These are phyloP conservation scores for Trichoderma endophyticum DNA, from an alignment of 2,329 filamentous ascomycete species.

Conservation along the genomic window DNA sequence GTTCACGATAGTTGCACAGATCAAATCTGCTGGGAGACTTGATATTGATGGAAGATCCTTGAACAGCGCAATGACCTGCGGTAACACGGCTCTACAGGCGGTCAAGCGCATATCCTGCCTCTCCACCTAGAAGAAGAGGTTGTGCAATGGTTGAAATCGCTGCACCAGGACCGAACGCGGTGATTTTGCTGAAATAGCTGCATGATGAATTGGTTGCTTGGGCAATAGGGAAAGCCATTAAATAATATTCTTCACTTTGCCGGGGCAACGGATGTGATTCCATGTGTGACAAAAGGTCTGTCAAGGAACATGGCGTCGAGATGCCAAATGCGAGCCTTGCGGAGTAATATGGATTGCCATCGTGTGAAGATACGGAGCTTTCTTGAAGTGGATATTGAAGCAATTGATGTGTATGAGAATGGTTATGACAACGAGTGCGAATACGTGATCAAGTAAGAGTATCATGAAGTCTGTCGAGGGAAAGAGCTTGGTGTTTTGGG, in stretches of 20 bases:
- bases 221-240: too few relatives aligned
- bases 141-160: background rate
- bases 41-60: background rate
- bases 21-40: background rate
- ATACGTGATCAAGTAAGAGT: background rate
- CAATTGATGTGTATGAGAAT: background rate
- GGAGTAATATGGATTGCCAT: background rate
- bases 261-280: background rate
- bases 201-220: background rate
- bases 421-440: background rate
- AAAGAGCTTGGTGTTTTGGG: slow-evolving; percentile 3
- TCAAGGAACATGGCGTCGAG: too few relatives aligned
- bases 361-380: fast-evolving
- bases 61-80: background rate
- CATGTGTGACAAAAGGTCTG: background rate
- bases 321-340: background rate
- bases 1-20: too few relatives aligned
- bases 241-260: background rate
- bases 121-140: background rate
- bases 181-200: background rate
- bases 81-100: background rate
- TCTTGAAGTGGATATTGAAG: background rate
- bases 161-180: background rate
- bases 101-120: background rate
- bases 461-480: background rate